These are phyloP conservation scores for Nasturtium officinale DNA, from an alignment of 345 rosid species.

Conservation along the genomic window DNA sequence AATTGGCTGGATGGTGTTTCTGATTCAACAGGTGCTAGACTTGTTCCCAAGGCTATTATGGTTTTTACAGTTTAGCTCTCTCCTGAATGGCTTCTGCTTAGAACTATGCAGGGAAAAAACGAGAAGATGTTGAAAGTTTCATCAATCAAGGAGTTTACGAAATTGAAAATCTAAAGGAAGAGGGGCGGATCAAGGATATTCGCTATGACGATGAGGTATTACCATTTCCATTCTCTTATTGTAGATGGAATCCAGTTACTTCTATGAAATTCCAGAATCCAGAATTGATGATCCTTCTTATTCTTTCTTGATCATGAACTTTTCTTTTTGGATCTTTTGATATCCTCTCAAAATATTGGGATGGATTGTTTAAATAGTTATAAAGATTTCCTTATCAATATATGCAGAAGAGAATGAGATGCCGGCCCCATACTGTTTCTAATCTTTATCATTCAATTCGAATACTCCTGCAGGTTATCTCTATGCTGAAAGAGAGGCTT, in stretches of 20 bases:
- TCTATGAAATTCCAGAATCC: neutral
- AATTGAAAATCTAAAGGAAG: slow-evolving; percentile 83
- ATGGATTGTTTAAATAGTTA: neutral
- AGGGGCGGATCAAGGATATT: slow-evolving; percentile 78
- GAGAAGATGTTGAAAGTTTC: slow-evolving; percentile 81
- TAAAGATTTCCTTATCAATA: neutral
- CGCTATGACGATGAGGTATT: slow-evolving; percentile 90
- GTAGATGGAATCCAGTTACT: slow-evolving; percentile 8
- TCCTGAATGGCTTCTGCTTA: slow-evolving; percentile 39
- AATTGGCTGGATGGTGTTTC: slow-evolving; percentile 90
- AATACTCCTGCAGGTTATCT: slow-evolving; percentile 62
- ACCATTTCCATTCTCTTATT: neutral
- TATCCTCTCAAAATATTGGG: slow-evolving; percentile 12
- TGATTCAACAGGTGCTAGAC: slow-evolving; percentile 66
- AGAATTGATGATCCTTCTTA: slow-evolving; percentile 11
- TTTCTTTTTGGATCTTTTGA: slow-evolving; percentile 15
- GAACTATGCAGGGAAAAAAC: slow-evolving; percentile 67
- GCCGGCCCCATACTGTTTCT: neutral
- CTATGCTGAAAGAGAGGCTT: slow-evolving; percentile 83
- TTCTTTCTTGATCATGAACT: slow-evolving; percentile 6
- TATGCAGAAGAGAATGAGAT: neutral
- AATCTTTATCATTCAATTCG: slow-evolving; percentile 20
- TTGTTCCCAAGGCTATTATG: slow-evolving; percentile 26
- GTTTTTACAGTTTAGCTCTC: slow-evolving; percentile 30
- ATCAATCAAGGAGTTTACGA: slow-evolving; percentile 86